Conservation (phyloP, 2,329 filamentous ascomycete genomes). For the Cryphonectria parasitica region DNA sequence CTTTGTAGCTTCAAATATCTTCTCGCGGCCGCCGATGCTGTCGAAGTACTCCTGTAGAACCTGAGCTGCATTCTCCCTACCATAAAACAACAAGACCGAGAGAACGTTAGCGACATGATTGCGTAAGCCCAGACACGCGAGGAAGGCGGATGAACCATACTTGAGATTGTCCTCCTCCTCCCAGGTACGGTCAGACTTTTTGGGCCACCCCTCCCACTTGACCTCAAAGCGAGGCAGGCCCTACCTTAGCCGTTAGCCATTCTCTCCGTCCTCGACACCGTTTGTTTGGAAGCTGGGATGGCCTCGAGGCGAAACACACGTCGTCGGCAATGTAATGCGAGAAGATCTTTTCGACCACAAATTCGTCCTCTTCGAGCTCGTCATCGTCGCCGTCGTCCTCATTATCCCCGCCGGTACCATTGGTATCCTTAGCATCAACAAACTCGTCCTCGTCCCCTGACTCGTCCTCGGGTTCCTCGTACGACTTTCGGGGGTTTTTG, state of each 20-base stretch:
- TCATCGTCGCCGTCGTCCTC: conserved; percentile 34
- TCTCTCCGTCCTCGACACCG: background rate
- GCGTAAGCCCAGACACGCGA: background rate
- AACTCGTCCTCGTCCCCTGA: conserved; percentile 35
- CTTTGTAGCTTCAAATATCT: conserved; percentile 55
- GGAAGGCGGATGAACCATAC: conserved; percentile 42
- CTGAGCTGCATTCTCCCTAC: conserved; percentile 60
- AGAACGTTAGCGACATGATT: background rate
- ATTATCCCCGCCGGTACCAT: conserved; percentile 28
- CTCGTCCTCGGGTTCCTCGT: conserved; percentile 31
- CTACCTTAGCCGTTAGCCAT: conserved; percentile 36
- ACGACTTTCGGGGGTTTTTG: conserved; percentile 28
- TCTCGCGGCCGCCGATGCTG: conserved; percentile 65
- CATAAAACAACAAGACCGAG: conserved; percentile 14
- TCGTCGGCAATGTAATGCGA: conserved; percentile 64
- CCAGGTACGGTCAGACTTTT: conserved; percentile 74
- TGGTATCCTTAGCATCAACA: conserved; percentile 2
- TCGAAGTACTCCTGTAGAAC: conserved; percentile 68
- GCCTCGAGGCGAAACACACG: conserved; percentile 42
- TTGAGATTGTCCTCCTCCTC: conserved; percentile 74
- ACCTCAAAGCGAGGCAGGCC: conserved; percentile 67
- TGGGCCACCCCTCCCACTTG: conserved; percentile 80
- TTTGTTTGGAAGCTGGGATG: too few species aligned
- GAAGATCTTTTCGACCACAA: conserved; percentile 74
- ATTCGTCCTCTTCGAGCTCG: conserved; percentile 44